phyloP scores from a whole-genome alignment of 73 alveolate genomes.

The Symbiodinium pilosum region DNA sequence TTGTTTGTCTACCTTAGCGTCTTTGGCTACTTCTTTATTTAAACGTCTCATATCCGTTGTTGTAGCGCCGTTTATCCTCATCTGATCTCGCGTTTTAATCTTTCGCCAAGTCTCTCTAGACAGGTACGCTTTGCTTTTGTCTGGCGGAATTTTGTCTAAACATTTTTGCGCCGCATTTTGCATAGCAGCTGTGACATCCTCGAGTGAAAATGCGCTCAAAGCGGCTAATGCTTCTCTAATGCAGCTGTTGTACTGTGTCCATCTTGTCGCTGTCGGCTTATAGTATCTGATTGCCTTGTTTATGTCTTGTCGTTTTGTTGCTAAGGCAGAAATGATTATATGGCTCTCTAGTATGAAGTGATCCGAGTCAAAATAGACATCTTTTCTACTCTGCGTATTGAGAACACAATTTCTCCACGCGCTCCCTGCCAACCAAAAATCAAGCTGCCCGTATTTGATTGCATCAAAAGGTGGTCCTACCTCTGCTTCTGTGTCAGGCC shows the following conservation, averaged over 20 bases:
- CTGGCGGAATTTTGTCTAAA: background rate
- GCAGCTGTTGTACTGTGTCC: background rate
- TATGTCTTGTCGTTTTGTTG: background rate
- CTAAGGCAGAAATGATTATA: background rate
- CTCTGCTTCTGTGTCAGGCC: background rate
- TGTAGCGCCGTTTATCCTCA: background rate
- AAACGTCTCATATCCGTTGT: background rate
- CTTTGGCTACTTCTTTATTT: background rate
- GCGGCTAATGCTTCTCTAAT: background rate
- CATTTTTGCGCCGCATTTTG: background rate
- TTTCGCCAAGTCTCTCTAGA: background rate
- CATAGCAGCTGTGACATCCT: background rate
- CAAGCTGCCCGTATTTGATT: background rate
- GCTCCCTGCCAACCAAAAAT: background rate
- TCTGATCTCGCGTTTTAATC: constrained; percentile 6
- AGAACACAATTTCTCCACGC: background rate
- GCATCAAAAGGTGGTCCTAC: background rate
- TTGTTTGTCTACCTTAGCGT: background rate
- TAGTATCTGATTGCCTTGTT: background rate
- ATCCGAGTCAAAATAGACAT: background rate
- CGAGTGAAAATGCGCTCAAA: background rate
- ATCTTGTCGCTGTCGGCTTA: background rate
- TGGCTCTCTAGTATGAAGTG: background rate
- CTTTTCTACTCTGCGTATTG: background rate
- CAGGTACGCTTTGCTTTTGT: background rate